Conservation (phyloP, 352 stramenopile species). For the Phytophthora lateralis region DNA sequence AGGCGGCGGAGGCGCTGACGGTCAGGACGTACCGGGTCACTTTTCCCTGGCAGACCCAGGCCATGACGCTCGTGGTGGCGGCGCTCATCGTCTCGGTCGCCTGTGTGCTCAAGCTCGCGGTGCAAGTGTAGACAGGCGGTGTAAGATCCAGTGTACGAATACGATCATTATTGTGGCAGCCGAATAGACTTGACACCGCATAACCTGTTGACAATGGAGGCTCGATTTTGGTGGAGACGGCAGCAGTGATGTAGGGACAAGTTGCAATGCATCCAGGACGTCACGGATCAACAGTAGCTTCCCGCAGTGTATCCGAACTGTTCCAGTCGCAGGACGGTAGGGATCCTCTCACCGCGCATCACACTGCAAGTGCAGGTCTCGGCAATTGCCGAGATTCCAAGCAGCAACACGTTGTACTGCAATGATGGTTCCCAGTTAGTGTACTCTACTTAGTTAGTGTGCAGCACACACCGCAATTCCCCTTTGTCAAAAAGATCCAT, state of each 20-base stretch:
- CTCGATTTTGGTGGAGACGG: constrained; percentile 15
- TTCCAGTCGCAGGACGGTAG: neutral
- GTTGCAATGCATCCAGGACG: neutral
- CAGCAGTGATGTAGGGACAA: neutral
- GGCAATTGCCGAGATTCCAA: neutral
- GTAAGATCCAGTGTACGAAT: constrained; percentile 34
- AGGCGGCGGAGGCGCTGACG: constrained; percentile 6
- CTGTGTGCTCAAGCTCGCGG: constrained; percentile 21
- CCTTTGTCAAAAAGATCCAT: neutral
- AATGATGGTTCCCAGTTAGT: neutral
- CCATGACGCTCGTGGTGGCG: constrained; percentile 24
- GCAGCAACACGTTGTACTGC: neutral
- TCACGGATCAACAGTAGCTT: neutral
- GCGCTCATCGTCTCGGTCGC: constrained; percentile 27
- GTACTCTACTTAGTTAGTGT: neutral
- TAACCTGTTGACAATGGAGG: constrained; percentile 23
- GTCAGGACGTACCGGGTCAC: constrained; percentile 19
- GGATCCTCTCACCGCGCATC: neutral
- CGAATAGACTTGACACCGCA: constrained; percentile 16
- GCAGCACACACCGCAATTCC: neutral
- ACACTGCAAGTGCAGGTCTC: neutral
- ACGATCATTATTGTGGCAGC: constrained; percentile 29
- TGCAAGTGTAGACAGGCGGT: constrained; percentile 23
- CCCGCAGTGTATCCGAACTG: neutral
- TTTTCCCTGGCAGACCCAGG: constrained; percentile 27